These are phyloP conservation scores for Lizonia empirigonia DNA, from an alignment of 2,329 filamentous ascomycete genomes.

Conservation along the genomic window DNA sequence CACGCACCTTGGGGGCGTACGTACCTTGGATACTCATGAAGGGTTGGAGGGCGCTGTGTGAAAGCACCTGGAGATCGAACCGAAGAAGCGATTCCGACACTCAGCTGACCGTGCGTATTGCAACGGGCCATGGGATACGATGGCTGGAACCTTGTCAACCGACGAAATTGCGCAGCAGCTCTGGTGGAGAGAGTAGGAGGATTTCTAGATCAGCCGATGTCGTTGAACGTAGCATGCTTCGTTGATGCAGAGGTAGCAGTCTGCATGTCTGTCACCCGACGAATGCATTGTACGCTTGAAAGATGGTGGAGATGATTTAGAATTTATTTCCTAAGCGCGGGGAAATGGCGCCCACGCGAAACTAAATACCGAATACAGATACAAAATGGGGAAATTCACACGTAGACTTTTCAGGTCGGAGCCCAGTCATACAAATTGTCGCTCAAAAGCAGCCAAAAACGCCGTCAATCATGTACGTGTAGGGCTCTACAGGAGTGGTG, in stretches of 20 bases:
- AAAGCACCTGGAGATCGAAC: background rate
- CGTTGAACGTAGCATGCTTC: background rate
- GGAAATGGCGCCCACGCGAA: constrained; percentile 8
- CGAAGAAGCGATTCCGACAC: background rate
- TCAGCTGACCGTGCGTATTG: background rate
- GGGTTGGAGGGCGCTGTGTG: background rate
- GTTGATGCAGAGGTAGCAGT: background rate
- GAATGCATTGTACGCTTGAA: background rate
- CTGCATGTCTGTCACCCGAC: background rate
- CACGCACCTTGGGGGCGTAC: no score
- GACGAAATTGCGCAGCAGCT: background rate
- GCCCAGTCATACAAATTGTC: constrained; percentile 24
- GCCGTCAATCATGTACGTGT: constrained; percentile 34
- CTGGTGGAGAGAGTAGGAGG: background rate
- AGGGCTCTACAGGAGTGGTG: constrained; percentile 19
- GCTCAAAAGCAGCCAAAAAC: constrained; percentile 29
- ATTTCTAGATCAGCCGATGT: background rate
- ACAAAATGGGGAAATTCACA: constrained; percentile 35
- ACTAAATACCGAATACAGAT: constrained; percentile 46
- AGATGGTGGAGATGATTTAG: constrained; percentile 18
- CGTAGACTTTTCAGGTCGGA: constrained; percentile 25
- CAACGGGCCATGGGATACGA: background rate
- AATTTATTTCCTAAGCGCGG: constrained; percentile 26
- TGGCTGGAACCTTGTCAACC: no score
- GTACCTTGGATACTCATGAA: no score